phyloP scores from a whole-genome alignment of 345 rosid species.

The Dimocarpus longan region DNA sequence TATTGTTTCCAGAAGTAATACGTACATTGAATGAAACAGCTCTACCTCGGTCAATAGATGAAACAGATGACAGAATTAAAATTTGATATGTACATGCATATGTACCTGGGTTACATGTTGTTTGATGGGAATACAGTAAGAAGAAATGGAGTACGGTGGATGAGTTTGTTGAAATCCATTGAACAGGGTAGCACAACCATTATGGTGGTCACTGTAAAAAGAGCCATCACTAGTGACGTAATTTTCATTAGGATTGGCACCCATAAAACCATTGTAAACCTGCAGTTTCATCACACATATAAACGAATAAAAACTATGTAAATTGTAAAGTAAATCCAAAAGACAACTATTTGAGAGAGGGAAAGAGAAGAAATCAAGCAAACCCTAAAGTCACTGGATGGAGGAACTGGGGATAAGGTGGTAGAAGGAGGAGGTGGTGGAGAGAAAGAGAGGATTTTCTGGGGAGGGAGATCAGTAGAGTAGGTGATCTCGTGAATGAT shows the following conservation, averaged over 20 bases:
- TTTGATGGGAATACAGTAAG: not conserved
- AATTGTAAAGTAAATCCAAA: not conserved
- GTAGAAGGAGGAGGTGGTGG: not conserved
- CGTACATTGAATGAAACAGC: not conserved
- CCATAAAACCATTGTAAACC: not conserved
- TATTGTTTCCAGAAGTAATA: too few species aligned
- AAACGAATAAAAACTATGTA: not conserved
- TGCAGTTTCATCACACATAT: not conserved
- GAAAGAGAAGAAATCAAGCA: not conserved
- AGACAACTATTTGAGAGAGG: not conserved
- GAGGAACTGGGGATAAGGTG: not conserved
- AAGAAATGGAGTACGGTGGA: not conserved
- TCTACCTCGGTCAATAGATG: too few species aligned
- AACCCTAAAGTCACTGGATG: not conserved
- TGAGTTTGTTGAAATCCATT: not conserved
- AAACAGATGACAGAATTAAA: not conserved
- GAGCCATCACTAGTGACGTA: not conserved
- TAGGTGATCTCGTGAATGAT: conserved; percentile 27
- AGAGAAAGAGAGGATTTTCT: not conserved
- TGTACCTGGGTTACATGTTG: not conserved
- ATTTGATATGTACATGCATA: not conserved
- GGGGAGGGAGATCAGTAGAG: not conserved
- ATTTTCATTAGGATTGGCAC: too few species aligned
- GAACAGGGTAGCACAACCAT: not conserved
- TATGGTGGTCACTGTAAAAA: not conserved